Evolutionary conservation across 768 basidiomycete genomes (phyloP).

Genomic region (Suillus weaverae): DNA sequence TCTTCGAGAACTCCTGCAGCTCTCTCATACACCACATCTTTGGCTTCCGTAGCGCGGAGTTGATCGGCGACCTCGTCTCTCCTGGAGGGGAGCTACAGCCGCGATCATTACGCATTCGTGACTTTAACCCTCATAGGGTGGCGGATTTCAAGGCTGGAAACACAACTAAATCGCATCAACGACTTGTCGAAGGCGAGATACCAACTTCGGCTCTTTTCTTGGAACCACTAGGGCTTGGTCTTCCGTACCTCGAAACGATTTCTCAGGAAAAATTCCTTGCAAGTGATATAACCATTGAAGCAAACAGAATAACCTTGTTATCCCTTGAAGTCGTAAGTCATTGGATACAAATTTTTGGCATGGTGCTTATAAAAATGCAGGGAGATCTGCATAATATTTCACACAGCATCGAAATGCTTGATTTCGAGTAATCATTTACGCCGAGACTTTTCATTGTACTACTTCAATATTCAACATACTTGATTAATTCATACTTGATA

Average conservation of each 20-base stretch:
- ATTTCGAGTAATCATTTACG: background rate
- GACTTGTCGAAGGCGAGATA: background rate
- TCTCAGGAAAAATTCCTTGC: background rate
- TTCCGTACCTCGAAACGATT: background rate
- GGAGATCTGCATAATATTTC: background rate
- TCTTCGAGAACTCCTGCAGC: background rate
- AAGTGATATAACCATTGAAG: background rate
- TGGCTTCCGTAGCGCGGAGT: background rate
- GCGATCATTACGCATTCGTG: background rate
- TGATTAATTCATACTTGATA: background rate
- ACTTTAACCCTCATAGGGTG: background rate
- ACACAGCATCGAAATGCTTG: background rate
- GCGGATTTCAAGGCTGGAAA: background rate
- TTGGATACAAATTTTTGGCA: background rate
- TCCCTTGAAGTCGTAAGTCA: background rate
- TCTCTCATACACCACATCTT: too few species aligned
- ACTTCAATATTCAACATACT: background rate
- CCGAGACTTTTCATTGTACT: background rate
- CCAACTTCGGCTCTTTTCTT: background rate
- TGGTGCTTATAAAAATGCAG: background rate
- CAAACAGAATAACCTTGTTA: background rate
- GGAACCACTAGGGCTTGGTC: background rate
- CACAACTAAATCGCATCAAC: background rate
- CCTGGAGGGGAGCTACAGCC: background rate
- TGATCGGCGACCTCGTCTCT: background rate